A percentile compares a stretch with the other conserved stretches of the same genome.
These are phyloP conservation scores for Floccularia luteovirens DNA, from an alignment of 768 basidiomycete species.

Conservation along the genomic window DNA sequence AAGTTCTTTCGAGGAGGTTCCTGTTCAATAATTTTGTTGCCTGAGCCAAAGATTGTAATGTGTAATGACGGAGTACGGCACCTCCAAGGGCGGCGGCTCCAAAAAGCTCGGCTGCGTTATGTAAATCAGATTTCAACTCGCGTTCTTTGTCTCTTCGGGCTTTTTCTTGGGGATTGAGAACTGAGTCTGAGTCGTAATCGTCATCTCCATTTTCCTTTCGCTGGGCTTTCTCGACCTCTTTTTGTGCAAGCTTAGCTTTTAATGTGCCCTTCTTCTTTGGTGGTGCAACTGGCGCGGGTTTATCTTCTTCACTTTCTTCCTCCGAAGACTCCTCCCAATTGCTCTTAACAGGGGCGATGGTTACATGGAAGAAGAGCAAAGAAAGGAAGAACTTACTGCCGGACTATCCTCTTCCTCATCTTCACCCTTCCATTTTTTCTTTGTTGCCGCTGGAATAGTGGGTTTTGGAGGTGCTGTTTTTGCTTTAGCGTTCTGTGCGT, in stretches of 20 bases:
- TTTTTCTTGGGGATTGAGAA: constrained; percentile 75
- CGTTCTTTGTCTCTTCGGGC: constrained; percentile 68
- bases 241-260: constrained; percentile 89
- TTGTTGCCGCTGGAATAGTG: constrained; percentile 19
- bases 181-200: constrained; percentile 66
- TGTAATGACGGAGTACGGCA: constrained; percentile 13
- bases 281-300: constrained; percentile 47
- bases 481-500: constrained; percentile 16
- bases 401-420: constrained; percentile 80
- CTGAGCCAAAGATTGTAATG: not conserved
- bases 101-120: constrained; percentile 75
- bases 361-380: no score
- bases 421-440: constrained; percentile 84
- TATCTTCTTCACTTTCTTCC: constrained; percentile 54
- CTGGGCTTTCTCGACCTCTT: constrained; percentile 69
- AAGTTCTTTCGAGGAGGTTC: constrained; percentile 60
- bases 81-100: constrained; percentile 65
- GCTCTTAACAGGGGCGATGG: no score
- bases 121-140: constrained; percentile 84
- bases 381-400: constrained; percentile 50
- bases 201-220: constrained; percentile 31
- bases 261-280: constrained; percentile 90
- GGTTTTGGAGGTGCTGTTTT: constrained; percentile 13
- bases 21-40: constrained; percentile 21
- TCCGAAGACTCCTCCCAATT: constrained; percentile 91